Evolutionary conservation across 2,329 filamentous ascomycete species (phyloP), one percentile per base, ranked within the genome.

Genomic region (Lasiodiplodia citricola): DNA sequence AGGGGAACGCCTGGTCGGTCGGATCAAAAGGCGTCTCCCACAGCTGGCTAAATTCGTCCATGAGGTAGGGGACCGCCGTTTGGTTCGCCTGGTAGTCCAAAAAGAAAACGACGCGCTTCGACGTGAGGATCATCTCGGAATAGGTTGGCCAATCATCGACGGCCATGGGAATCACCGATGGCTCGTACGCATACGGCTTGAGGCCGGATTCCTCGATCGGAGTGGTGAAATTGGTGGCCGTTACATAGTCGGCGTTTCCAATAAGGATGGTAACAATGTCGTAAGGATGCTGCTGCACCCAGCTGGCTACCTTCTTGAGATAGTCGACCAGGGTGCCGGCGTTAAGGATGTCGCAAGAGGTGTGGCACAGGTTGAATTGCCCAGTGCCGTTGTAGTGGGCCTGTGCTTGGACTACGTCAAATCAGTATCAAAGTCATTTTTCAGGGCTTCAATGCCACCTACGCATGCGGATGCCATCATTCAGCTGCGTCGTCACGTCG

Each of bases 11-110:
- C 3, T 88, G 81, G 74, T 90, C 80, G 0, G 85, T 87, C 0
- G 88, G 93, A 66, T 93, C 92, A 77, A 97, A 97, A 0, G 92
- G 92, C 0, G 94, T 95, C 82, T 97, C 93, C 92, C 92, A 97
- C 81, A 96, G 87, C 76, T 97, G 92, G 6, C 87, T 87, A 82
- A 97, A 97, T 80, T 97, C 86, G 78, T 97, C 92, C 51, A 97
- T 84, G 52, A 97, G 86, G 88, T 93, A 97, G 0, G 94, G 93
- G 21, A 93, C 90, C 23, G 86, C 84, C 0, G 85, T 87, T 80
- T 96, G 92, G 78, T 97, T 90, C 72, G 93, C 92, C 11, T 74
- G 74, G 51, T 81, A 81, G 69, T 81, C 80, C 67, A 81, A 77
- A 60, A 81, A 80, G 1, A 79, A 76, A 52, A 81, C 75, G 35